These are phyloP conservation scores for Dryadomyces quercus-mongolicae DNA, from an alignment of 2,329 filamentous ascomycete species.

Conservation along the genomic window DNA sequence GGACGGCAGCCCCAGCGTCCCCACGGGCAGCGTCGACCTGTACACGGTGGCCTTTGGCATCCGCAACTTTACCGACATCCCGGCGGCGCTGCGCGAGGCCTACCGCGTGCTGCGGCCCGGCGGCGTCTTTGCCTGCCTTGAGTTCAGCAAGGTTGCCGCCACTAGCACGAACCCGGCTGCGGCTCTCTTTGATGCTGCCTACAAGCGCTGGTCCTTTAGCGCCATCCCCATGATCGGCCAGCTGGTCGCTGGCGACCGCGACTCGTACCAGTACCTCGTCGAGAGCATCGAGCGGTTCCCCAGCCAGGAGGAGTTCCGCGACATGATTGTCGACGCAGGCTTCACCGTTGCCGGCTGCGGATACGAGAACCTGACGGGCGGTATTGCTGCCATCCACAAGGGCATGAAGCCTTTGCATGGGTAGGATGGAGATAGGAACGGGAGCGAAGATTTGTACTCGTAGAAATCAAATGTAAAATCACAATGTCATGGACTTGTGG, in stretches of 20 bases:
- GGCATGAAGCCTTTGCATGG: slow-evolving; percentile 64
- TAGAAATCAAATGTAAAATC: neutral
- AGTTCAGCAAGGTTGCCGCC: slow-evolving; percentile 71
- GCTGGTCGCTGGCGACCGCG: slow-evolving; percentile 82
- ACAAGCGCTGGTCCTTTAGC: slow-evolving; percentile 92
- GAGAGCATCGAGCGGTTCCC: slow-evolving; percentile 96
- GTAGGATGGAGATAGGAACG: neutral
- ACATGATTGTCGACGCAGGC: slow-evolving; percentile 73
- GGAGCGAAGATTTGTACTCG: no score
- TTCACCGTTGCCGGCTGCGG: slow-evolving; percentile 73
- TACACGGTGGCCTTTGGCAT: slow-evolving; percentile 98
- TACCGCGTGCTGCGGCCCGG: slow-evolving; percentile 84
- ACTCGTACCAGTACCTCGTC: slow-evolving; percentile 96
- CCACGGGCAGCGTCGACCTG: slow-evolving; percentile 66
- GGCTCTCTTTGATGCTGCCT: slow-evolving; percentile 71
- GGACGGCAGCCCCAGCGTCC: slow-evolving; percentile 36
- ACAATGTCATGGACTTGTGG: neutral
- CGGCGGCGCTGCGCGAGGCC: slow-evolving; percentile 69
- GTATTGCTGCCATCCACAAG: slow-evolving; percentile 92
- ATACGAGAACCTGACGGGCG: slow-evolving; percentile 83
- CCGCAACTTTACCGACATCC: slow-evolving; percentile 90
- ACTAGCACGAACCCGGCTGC: slow-evolving; percentile 31
- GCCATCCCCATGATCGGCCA: slow-evolving; percentile 94
- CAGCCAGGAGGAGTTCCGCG: slow-evolving; percentile 68
- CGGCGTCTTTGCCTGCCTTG: slow-evolving; percentile 89